Evolutionary conservation across 140 eudicot genomes (phyloP).

Genomic region (Senecio squalidus): DNA sequence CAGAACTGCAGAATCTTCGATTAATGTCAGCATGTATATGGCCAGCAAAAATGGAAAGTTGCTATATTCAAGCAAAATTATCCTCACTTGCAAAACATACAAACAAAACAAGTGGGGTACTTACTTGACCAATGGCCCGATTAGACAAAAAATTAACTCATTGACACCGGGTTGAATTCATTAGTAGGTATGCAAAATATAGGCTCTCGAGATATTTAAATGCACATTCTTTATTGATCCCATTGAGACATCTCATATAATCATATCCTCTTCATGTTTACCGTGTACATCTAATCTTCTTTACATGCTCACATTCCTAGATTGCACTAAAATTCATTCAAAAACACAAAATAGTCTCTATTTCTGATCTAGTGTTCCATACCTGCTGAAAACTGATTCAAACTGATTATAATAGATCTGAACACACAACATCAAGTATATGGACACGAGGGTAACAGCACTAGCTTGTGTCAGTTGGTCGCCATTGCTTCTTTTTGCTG

Average conservation of each 20-base stretch:
- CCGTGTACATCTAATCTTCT: slow-evolving; percentile 12
- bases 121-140: too few species aligned
- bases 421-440: slow-evolving; percentile 12
- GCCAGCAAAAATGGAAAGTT: too few species aligned
- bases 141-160: too few species aligned
- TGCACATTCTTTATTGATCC: slow-evolving; percentile 9
- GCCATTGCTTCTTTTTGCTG: slow-evolving; percentile 10
- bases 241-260: too few species aligned
- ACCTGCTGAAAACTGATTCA: not conserved
- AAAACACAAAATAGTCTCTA: not conserved
- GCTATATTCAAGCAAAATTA: too few species aligned
- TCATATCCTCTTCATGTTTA: not conserved
- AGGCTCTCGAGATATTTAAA: too few species aligned
- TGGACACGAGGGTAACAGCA: slow-evolving; percentile 1
- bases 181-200: too few species aligned
- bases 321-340: not conserved
- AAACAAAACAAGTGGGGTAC: too few species aligned
- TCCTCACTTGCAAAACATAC: too few species aligned
- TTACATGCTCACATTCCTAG: slow-evolving; percentile 5
- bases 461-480: slow-evolving; percentile 4
- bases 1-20: too few species aligned
- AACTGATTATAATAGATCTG: not conserved
- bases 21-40: too few species aligned
- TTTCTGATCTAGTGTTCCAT: not conserved
- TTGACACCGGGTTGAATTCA: too few species aligned